Conservation (phyloP, 1,284 basidiomycete genomes). For the Ustilago sp. region DNA sequence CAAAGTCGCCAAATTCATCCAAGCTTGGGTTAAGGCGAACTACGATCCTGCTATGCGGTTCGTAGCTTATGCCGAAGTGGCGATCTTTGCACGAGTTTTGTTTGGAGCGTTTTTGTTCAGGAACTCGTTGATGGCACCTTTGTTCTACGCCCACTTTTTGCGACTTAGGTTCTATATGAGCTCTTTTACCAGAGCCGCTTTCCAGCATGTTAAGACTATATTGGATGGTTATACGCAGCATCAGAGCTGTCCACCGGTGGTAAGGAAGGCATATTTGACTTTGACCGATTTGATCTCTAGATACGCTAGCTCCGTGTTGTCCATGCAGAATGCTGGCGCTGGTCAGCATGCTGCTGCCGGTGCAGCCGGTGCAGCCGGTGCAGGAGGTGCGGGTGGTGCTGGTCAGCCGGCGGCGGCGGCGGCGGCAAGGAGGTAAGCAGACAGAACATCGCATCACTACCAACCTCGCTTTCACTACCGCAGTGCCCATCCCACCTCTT, state of each 20-base stretch:
- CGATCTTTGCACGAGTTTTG: constrained; percentile 67
- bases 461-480: neutral
- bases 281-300: constrained; percentile 64
- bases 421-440: neutral
- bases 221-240: constrained; percentile 62
- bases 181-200: constrained; percentile 66
- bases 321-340: constrained; percentile 41
- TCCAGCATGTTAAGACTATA: constrained; percentile 62
- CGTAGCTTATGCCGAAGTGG: constrained; percentile 68
- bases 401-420: neutral
- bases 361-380: constrained; percentile 10
- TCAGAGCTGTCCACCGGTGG: constrained; percentile 61
- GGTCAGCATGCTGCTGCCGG: constrained; percentile 15
- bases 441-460: neutral
- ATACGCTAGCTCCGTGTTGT: constrained; percentile 66
- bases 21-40: constrained; percentile 69
- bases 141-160: constrained; percentile 68
- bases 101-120: constrained; percentile 66
- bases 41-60: constrained; percentile 70
- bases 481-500: neutral
- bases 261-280: constrained; percentile 65
- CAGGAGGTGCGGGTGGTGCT: constrained; percentile 11
- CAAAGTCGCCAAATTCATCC: constrained; percentile 64
- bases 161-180: constrained; percentile 68
- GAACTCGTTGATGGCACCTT: constrained; percentile 65